A percentile compares a stretch with the other conserved stretches of the same genome.
Conservation (phyloP, 1,284 basidiomycete genomes). For the Termitomyces sp. region DNA sequence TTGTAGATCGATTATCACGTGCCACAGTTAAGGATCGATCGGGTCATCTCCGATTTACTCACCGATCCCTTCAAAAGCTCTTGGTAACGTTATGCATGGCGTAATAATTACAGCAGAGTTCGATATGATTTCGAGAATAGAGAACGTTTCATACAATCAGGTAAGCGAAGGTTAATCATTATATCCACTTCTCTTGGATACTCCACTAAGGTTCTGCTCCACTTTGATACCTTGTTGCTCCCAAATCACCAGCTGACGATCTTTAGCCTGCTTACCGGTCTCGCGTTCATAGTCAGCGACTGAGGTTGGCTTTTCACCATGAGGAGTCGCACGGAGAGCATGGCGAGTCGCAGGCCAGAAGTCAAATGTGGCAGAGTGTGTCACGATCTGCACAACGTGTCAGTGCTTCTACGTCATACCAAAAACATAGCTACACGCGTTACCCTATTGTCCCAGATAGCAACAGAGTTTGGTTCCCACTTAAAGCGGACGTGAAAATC, state of each 20-base stretch:
- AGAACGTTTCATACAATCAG: background rate
- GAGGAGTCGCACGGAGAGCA: slow-evolving; percentile 77
- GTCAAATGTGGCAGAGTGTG: slow-evolving; percentile 74
- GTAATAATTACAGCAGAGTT: background rate
- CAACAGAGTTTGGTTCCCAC: slow-evolving; percentile 65
- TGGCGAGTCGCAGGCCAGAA: slow-evolving; percentile 74
- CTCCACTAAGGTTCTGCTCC: slow-evolving; percentile 22
- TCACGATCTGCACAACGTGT: slow-evolving; percentile 46
- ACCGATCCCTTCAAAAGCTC: background rate
- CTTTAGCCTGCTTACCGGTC: slow-evolving; percentile 60
- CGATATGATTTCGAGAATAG: background rate
- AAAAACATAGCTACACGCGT: slow-evolving; percentile 15
- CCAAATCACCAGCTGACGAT: slow-evolving; percentile 63
- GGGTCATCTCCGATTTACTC: background rate
- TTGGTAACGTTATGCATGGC: background rate
- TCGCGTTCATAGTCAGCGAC: slow-evolving; percentile 70
- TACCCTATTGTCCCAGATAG: slow-evolving; percentile 73
- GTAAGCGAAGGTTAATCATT: slow-evolving; percentile 40
- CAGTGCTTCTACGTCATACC: background rate
- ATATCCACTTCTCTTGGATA: slow-evolving; percentile 46
- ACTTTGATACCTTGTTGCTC: slow-evolving; percentile 51
- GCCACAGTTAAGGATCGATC: background rate
- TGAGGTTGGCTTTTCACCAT: slow-evolving; percentile 70
- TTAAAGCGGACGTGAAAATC: slow-evolving; percentile 72
- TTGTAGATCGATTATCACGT: slow-evolving; percentile 1